A percentile compares a stretch with the other conserved stretches of the same genome.
Evolutionary conservation across 306 rosid genomes (phyloP).

Genomic region (Medicago lupulina): DNA sequence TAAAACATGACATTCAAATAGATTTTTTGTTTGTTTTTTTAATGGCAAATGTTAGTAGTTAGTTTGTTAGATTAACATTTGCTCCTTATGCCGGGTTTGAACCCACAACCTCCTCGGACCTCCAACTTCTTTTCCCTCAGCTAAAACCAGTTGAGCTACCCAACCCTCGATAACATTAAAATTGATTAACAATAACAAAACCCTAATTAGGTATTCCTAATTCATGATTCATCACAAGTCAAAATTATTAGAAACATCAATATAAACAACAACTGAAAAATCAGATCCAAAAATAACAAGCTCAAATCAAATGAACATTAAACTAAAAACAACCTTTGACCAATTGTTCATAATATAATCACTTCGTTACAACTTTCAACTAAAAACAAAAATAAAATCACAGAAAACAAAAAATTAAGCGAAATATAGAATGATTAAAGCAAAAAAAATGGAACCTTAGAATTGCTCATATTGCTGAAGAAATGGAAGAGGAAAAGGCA

Average conservation of each 20-base stretch:
- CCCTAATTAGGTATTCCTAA: neutral
- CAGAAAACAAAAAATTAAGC: neutral
- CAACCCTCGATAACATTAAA: no score
- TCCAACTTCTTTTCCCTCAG: no score
- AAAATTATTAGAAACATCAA: slow-evolving; percentile 13
- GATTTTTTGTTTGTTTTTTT: no score
- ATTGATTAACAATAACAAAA: neutral
- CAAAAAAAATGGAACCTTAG: slow-evolving; percentile 57
- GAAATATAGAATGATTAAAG: neutral
- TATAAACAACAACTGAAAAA: neutral
- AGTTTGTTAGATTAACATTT: no score
- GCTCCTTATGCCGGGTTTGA: no score
- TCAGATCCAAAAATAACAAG: neutral
- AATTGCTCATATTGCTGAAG: slow-evolving; percentile 59
- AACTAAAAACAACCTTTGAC: no score
- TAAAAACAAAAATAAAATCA: neutral
- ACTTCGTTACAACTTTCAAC: no score
- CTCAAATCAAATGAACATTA: neutral
- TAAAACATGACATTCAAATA: neutral
- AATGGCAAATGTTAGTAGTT: no score
- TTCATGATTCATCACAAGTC: slow-evolving; percentile 16
- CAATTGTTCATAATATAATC: no score
- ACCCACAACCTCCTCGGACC: no score
- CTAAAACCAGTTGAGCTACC: no score
- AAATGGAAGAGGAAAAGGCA: slow-evolving; percentile 43